Conservation (phyloP, 768 basidiomycete genomes). For the Tephrocybe sp. region DNA sequence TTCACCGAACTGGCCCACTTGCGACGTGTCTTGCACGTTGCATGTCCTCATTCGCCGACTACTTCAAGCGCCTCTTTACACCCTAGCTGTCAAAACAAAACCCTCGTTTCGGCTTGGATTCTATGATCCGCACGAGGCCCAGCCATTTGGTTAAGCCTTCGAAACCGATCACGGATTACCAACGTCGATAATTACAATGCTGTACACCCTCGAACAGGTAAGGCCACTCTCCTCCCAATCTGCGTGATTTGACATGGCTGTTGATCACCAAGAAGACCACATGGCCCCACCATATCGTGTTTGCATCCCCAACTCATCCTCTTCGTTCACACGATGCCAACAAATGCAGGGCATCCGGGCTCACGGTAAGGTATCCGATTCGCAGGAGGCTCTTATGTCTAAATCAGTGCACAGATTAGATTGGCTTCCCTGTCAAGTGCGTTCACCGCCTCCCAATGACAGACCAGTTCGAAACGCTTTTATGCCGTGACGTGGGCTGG, state of each 20-base stretch:
- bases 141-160: background rate
- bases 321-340: background rate
- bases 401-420: slow-evolving; percentile 13
- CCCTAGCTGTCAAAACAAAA: no score
- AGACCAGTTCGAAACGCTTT: slow-evolving; percentile 7
- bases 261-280: slow-evolving; percentile 8
- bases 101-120: no score
- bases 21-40: no score
- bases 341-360: background rate
- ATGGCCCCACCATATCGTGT: background rate
- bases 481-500: background rate
- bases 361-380: slow-evolving; percentile 10
- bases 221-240: background rate
- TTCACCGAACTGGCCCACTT: no score
- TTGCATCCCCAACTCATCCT: background rate
- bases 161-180: slow-evolving; percentile 2
- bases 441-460: slow-evolving; percentile 3
- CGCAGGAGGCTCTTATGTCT: background rate
- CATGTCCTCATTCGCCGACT: no score
- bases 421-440: slow-evolving; percentile 10
- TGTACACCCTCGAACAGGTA: background rate
- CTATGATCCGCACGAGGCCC: no score
- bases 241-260: slow-evolving; percentile 4
- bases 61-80: no score
- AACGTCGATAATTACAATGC: no score